phyloP scores from a whole-genome alignment of 2,329 filamentous ascomycete genomes.

The Diplodia seriata region DNA sequence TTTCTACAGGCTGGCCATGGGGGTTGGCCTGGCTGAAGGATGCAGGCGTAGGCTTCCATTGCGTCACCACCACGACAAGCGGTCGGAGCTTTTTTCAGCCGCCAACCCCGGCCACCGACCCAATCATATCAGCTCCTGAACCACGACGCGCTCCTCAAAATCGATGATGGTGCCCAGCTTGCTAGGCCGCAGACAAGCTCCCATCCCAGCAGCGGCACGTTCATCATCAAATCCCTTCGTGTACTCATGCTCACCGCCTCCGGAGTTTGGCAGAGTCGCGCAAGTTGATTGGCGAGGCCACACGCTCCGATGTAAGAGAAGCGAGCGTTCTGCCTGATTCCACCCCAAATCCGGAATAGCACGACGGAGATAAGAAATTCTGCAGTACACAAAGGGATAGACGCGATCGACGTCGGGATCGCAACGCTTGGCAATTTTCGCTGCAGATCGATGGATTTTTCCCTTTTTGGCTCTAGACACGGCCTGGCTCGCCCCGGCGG shows the following conservation, averaged over 20 bases:
- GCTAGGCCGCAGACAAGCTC: background rate
- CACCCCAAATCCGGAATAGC: no score
- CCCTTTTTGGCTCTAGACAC: background rate
- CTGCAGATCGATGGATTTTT: constrained; percentile 1
- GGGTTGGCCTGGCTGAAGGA: background rate
- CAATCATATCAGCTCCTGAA: no score
- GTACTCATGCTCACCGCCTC: no score
- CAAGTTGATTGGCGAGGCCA: no score
- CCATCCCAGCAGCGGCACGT: background rate
- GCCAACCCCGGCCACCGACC: constrained; percentile 12
- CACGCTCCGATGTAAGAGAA: no score
- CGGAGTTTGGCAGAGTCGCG: no score
- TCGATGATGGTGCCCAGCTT: constrained; percentile 28
- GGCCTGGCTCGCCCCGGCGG: constrained; percentile 1
- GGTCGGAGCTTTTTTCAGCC: constrained; percentile 10
- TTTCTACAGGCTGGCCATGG: constrained; percentile 5
- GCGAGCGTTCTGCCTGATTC: no score
- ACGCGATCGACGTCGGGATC: constrained; percentile 28
- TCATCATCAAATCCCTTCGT: background rate
- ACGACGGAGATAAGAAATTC: no score
- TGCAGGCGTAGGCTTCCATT: constrained; percentile 13
- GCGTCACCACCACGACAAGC: constrained; percentile 22
- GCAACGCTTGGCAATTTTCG: background rate
- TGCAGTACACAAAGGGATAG: background rate
- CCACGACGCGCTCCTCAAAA: background rate